Base-by-base conservation (phyloP, 164 flowering plant species). In the Berberis vulgaris region DNA sequence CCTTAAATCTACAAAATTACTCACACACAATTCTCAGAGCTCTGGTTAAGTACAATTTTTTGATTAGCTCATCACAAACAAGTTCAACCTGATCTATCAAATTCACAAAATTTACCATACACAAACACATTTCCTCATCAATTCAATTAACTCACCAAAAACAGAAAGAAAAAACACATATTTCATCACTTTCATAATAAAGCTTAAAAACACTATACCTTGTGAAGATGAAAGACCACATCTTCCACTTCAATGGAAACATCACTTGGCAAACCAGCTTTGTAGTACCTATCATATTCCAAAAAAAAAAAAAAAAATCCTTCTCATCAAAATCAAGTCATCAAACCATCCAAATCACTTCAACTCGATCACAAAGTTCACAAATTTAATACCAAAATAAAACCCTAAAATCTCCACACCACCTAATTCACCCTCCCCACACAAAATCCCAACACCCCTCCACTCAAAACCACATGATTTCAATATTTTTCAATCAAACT, bases 181-280 rank as follows among this genome's bases (percentile, higher is more conserved):
- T 5, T 39, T 2, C 4, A 3, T 0, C 5, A 40, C 38, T 41
- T 9, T 45, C 26, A 5, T 10, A 41, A 60, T 0, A 7, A 47
- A 49, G 6, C 40, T 0, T 47, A 9, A 39, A 49, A 62, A 41
- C 49, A 66, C 43, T 59, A 68, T 69, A 87, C 97, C 97, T 86
- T 91, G 73, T 91, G 97, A 63, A 91, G 86, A 80, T 90, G 93
- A 65, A 89, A 92, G 5, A 71, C 73, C 4, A 80, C 72, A 7
- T 72, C 85, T 1, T 82, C 90, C 40, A 89, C 80, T 52, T 68
- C 71, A 54, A 92, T 74, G 45, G 72, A 71, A 62, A 90, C 69
- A 77, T 92, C 98, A 75, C 85, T 84, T 5, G 85, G 86, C 77
- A 92, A 71, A 69, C 84, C 83, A 8, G 91, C 74, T 76, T 66